A percentile compares a stretch with the other conserved stretches of the same genome.
Conservation (phyloP, 2,329 filamentous ascomycete genomes). For the Exophiala mesophila region DNA sequence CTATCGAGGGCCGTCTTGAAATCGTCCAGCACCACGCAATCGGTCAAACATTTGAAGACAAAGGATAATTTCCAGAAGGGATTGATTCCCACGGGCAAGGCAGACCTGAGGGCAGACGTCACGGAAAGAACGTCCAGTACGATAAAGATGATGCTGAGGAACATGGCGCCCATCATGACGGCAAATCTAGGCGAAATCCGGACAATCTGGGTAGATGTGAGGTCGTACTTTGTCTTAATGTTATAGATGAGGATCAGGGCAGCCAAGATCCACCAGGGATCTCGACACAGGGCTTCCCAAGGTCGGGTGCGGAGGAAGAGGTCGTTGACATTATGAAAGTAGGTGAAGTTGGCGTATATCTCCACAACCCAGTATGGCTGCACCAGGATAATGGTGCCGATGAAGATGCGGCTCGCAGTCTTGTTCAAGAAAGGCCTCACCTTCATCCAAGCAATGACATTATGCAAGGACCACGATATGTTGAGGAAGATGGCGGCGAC, state of each 20-base stretch:
- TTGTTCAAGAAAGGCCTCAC: conserved; percentile 50
- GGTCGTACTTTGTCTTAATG: conserved; percentile 55
- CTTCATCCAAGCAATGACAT: conserved; percentile 59
- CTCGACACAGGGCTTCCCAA: conserved; percentile 52
- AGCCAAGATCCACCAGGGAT: conserved; percentile 60
- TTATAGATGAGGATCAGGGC: conserved; percentile 52
- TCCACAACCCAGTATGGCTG: conserved; percentile 58
- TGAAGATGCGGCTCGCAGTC: conserved; percentile 47
- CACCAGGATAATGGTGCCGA: conserved; percentile 50
- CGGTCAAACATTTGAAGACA: conserved; percentile 58
- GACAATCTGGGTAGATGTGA: conserved; percentile 54
- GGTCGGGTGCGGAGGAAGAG: conserved; percentile 49
- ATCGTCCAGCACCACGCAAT: conserved; percentile 57
- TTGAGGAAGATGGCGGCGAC: conserved; percentile 53
- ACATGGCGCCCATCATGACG: conserved; percentile 58
- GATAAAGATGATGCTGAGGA: conserved; percentile 57
- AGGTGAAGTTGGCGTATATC: conserved; percentile 57
- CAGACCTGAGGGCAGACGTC: conserved; percentile 42
- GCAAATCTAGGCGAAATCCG: conserved; percentile 60
- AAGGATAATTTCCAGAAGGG: conserved; percentile 59
- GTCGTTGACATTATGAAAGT: conserved; percentile 47
- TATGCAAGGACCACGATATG: conserved; percentile 54
- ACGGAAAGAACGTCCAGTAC: conserved; percentile 58
- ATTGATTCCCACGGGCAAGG: conserved; percentile 53
- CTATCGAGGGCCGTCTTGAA: conserved; percentile 51